Conservation (phyloP, 192 early-diverging fungal species). For the Lobosporangium transversale region DNA sequence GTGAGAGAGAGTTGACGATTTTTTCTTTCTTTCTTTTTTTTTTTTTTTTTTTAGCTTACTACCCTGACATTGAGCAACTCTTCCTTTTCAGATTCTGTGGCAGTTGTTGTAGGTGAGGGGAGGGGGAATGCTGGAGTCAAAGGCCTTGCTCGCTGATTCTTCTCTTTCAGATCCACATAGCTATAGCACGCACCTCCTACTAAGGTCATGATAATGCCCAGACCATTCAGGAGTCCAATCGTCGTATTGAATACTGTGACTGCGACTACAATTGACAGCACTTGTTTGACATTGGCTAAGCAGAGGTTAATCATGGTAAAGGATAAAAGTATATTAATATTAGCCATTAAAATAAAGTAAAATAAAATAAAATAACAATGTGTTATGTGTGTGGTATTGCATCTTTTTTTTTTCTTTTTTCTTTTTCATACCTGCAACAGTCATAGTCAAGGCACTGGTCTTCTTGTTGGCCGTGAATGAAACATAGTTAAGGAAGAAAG, state of each 20-base stretch:
- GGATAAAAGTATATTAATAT: background rate
- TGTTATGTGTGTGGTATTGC: background rate
- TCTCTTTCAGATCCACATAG: conserved; percentile 39
- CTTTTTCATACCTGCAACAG: conserved; percentile 63
- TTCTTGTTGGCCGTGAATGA: conserved; percentile 89
- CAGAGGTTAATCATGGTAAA: background rate
- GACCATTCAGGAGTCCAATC: conserved; percentile 64
- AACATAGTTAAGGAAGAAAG: conserved; percentile 88
- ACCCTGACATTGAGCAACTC: conserved; percentile 43
- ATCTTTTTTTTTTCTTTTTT: background rate
- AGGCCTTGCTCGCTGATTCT: conserved; percentile 36
- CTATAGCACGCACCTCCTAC: conserved; percentile 67
- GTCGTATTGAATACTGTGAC: conserved; percentile 69
- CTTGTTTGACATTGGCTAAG: conserved; percentile 79
- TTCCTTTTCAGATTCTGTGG: conserved; percentile 34
- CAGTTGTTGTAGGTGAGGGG: conserved; percentile 22
- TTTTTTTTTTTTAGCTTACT: conserved; percentile 6
- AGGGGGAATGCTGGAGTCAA: conserved; percentile 41
- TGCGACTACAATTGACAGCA: conserved; percentile 69
- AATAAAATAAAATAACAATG: background rate
- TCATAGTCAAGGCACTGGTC: conserved; percentile 86
- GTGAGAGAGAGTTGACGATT: background rate
- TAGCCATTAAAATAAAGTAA: background rate
- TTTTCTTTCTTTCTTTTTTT: background rate
- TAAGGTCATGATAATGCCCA: conserved; percentile 70